Percentiles rank a stretch among this genome's conserved stretches.
phyloP scores from a whole-genome alignment of 148 eudicot species.

The Nyssa sinensis region DNA sequence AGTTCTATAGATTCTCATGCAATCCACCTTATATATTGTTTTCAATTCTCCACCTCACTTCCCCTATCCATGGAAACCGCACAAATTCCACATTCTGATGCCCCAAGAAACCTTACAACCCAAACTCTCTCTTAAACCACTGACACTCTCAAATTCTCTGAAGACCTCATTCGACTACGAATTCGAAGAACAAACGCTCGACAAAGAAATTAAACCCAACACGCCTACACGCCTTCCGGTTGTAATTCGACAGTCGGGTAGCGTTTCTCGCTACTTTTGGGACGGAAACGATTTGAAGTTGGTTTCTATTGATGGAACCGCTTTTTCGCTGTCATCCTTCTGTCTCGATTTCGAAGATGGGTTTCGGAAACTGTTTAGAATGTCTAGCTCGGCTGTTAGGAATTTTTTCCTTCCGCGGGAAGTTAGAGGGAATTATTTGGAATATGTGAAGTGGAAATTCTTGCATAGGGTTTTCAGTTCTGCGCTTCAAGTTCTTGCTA shows the following conservation, averaged over 20 bases:
- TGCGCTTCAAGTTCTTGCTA: conserved; percentile 97
- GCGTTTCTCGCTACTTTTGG: conserved; percentile 56
- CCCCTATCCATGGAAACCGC: conserved; percentile 24
- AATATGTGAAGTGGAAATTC: conserved; percentile 92
- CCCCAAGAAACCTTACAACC: conserved; percentile 17
- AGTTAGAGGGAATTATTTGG: conserved; percentile 58
- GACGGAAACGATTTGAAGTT: conserved; percentile 53
- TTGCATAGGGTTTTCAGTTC: conserved; percentile 89
- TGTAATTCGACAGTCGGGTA: conserved; percentile 39
- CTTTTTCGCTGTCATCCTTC: conserved; percentile 18
- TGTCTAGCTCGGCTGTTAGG: conserved; percentile 35
- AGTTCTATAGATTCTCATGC: conserved; percentile 36
- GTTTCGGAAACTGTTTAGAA: conserved; percentile 32
- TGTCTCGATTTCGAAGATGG: conserved; percentile 44
- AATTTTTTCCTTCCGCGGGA: conserved; percentile 74
- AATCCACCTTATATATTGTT: conserved; percentile 11
- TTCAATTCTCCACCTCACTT: conserved; percentile 21
- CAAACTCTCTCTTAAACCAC: conserved; percentile 32
- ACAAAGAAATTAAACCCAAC: conserved; percentile 16
- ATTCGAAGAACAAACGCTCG: conserved; percentile 21
- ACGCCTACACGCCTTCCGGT: conserved; percentile 49
- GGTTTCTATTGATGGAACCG: conserved; percentile 37
- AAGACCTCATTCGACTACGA: conserved; percentile 30
- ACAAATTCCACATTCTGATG: conserved; percentile 17
- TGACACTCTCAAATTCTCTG: conserved; percentile 23